These are phyloP conservation scores for Fragilariopsis cylindrus DNA, from an alignment of 108 stramenopile genomes.

Conservation along the genomic window DNA sequence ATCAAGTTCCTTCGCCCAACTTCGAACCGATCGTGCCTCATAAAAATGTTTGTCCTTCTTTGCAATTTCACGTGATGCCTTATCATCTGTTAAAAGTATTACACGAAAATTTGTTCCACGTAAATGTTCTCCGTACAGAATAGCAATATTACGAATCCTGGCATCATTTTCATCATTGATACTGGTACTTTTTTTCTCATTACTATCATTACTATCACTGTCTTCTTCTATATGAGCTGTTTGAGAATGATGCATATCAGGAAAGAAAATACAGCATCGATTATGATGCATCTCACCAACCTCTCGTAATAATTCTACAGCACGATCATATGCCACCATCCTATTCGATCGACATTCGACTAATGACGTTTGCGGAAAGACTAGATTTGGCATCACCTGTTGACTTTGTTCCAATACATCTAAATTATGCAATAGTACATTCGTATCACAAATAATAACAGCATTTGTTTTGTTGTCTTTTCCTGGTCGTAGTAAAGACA, in stretches of 20 bases:
- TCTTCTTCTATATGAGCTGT: conserved; percentile 42
- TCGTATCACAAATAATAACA: conserved; percentile 78
- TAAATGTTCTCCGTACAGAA: conserved; percentile 56
- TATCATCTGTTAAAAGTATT: conserved; percentile 79
- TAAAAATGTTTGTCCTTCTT: conserved; percentile 40
- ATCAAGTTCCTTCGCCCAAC: conserved; percentile 67
- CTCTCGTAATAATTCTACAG: conserved; percentile 64
- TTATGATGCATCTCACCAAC: conserved; percentile 28
- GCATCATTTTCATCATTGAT: conserved; percentile 84
- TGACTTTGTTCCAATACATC: conserved; percentile 76
- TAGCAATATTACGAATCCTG: conserved; percentile 72
- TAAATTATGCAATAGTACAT: conserved; percentile 83
- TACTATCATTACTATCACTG: neutral
- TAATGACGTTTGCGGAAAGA: conserved; percentile 83
- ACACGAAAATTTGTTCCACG: conserved; percentile 49
- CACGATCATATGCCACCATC: conserved; percentile 72
- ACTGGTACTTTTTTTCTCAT: neutral
- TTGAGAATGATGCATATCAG: conserved; percentile 79
- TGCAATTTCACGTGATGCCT: conserved; percentile 52
- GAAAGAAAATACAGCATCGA: conserved; percentile 69
- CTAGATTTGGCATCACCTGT: conserved; percentile 64
- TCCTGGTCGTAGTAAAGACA: conserved; percentile 20
- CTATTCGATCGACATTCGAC: conserved; percentile 75
- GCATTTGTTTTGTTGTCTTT: conserved; percentile 13
- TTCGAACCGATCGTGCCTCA: conserved; percentile 58